Evolutionary conservation across 2,329 filamentous ascomycete genomes (phyloP).

Genomic region (Epichloe sp.): DNA sequence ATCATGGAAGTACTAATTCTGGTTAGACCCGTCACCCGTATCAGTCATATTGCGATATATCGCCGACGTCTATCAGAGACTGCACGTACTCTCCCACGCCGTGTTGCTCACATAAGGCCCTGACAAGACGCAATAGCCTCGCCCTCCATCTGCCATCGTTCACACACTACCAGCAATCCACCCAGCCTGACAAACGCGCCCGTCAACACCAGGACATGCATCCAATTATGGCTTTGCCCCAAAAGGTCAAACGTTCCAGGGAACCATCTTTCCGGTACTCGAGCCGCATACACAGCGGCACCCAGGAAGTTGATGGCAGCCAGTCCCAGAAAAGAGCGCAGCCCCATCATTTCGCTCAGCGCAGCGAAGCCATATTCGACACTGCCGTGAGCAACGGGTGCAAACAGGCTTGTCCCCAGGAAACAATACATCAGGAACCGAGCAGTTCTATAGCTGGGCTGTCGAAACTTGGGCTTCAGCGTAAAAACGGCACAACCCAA

Average conservation of each 20-base stretch:
- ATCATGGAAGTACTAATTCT: too few species aligned
- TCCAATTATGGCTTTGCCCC: slow-evolving; percentile 16
- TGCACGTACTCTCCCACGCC: background rate
- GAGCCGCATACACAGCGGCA: slow-evolving; percentile 7
- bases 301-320: slow-evolving; percentile 16
- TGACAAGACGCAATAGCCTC: background rate
- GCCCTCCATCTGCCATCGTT: slow-evolving; percentile 4
- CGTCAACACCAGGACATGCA: slow-evolving; percentile 13
- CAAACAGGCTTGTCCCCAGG: slow-evolving; percentile 13
- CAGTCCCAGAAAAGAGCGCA: slow-evolving; percentile 15
- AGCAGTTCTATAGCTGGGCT: slow-evolving; percentile 12
- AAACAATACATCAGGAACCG: slow-evolving; percentile 14
- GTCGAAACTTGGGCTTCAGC: slow-evolving; percentile 14
- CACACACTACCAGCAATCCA: slow-evolving; percentile 6
- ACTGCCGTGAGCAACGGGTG: slow-evolving; percentile 13
- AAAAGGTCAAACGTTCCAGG: slow-evolving; percentile 13
- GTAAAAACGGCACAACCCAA: slow-evolving; percentile 14
- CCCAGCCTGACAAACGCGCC: slow-evolving; percentile 11
- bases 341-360: slow-evolving; percentile 12
- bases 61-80: too few species aligned
- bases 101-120: background rate
- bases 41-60: too few species aligned
- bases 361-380: slow-evolving; percentile 7
- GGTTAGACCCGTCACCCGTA: too few species aligned
- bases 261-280: slow-evolving; percentile 18